Evolutionary conservation across 2,329 filamentous ascomycete genomes (phyloP).

Genomic region (Pestalotiopsis sp.): DNA sequence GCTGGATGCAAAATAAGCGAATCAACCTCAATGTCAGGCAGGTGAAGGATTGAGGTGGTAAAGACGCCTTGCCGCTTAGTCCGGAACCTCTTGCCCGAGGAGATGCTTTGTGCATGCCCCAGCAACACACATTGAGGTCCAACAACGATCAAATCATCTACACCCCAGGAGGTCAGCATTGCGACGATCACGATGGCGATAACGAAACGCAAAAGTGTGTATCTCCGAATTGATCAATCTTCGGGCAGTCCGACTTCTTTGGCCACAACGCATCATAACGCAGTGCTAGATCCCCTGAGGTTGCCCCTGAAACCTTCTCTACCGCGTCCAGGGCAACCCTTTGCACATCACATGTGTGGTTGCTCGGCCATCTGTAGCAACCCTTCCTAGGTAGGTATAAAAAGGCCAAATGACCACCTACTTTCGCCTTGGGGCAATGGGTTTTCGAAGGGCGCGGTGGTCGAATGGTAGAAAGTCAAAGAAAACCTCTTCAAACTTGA

Average conservation of each 20-base stretch:
- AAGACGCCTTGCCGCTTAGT: background rate
- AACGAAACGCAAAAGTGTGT: too few species aligned
- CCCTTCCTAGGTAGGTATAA: background rate
- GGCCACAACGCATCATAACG: background rate
- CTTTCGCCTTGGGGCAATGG: background rate
- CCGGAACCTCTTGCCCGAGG: background rate
- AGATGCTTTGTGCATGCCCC: background rate
- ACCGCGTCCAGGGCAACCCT: background rate
- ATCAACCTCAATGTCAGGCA: conserved; percentile 93
- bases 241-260: background rate
- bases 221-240: too few species aligned
- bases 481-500: background rate
- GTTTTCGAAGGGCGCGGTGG: background rate
- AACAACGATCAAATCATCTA: too few species aligned
- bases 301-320: background rate
- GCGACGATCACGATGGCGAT: too few species aligned
- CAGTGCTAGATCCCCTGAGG: background rate
- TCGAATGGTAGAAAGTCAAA: conserved; percentile 2
- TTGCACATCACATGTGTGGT: background rate
- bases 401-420: background rate
- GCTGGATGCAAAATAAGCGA: conserved; percentile 87
- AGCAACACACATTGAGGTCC: background rate
- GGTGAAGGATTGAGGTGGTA: conserved; percentile 47
- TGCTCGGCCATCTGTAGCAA: background rate
- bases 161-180: too few species aligned